A percentile compares a stretch with the other conserved stretches of the same genome.
phyloP scores from a whole-genome alignment of 768 basidiomycete species.

The Suillus variegatus region DNA sequence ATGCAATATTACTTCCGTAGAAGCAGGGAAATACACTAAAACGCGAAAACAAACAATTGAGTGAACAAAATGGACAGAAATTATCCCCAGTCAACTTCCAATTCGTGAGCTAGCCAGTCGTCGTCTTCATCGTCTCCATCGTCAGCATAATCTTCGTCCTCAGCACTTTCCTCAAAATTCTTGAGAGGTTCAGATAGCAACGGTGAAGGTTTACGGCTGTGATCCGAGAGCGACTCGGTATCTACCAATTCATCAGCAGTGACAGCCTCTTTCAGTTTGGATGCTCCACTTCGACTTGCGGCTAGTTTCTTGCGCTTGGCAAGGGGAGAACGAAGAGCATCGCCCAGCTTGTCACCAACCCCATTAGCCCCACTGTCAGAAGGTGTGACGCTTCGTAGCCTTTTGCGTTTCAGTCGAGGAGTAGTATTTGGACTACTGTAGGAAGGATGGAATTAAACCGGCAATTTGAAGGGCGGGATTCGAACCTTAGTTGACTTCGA shows the following conservation, averaged over 20 bases:
- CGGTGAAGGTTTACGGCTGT: conserved; percentile 15
- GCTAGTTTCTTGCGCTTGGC: conserved; percentile 81
- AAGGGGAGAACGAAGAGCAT: conserved; percentile 63
- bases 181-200: conserved; percentile 18
- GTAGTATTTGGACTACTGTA: conserved; percentile 40
- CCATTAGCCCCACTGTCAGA: conserved; percentile 51
- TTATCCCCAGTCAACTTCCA: conserved; percentile 80
- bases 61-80: conserved; percentile 9
- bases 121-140: conserved; percentile 63
- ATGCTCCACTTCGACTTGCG: conserved; percentile 62
- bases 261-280: conserved; percentile 68
- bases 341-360: conserved; percentile 32
- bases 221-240: conserved; percentile 7
- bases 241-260: conserved; percentile 51
- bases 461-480: conserved; percentile 22
- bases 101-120: conserved; percentile 78
- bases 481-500: conserved; percentile 47
- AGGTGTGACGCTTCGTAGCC: conserved; percentile 71
- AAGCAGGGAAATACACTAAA: conserved; percentile 24
- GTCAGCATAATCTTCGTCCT: conserved; percentile 50
- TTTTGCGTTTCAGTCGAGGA: conserved; percentile 60
- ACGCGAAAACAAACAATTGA: conserved; percentile 10
- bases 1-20: conserved; percentile 18
- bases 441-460: conserved; percentile 10
- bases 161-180: conserved; percentile 34